A percentile compares a stretch with the other conserved stretches of the same genome.
These are phyloP conservation scores for Aspergillus novofumigatus DNA, from an alignment of 2,329 filamentous ascomycete species.

Conservation along the genomic window DNA sequence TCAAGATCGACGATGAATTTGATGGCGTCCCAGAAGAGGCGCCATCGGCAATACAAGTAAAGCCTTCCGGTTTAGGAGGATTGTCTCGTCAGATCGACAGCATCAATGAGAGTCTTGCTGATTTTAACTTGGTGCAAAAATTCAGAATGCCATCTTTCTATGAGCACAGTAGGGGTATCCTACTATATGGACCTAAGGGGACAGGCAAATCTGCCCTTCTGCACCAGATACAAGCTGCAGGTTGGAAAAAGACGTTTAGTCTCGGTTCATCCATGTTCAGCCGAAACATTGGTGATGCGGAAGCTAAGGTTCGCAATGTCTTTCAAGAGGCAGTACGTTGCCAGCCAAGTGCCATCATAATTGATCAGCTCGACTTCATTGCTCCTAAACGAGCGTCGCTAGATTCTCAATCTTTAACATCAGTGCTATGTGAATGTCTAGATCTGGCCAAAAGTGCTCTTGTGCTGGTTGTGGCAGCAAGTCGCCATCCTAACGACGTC, in stretches of 20 bases:
- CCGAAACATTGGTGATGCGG: slow-evolving; percentile 39
- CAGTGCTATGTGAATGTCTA: slow-evolving; percentile 39
- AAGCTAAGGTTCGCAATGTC: slow-evolving; percentile 58
- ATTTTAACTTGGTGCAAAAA: slow-evolving; percentile 44
- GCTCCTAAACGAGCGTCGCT: slow-evolving; percentile 56
- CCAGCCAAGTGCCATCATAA: slow-evolving; percentile 72
- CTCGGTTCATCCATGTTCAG: slow-evolving; percentile 32
- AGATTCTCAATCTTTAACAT: slow-evolving; percentile 34
- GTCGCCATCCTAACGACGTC: slow-evolving; percentile 68
- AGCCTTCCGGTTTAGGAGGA: slow-evolving; percentile 58
- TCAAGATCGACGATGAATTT: slow-evolving; percentile 28
- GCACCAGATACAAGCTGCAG: slow-evolving; percentile 59
- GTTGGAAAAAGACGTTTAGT: slow-evolving; percentile 66
- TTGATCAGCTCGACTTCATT: slow-evolving; percentile 72
- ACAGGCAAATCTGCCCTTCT: slow-evolving; percentile 81
- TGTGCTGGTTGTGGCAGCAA: slow-evolving; percentile 71
- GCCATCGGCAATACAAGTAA: slow-evolving; percentile 26
- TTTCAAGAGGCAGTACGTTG: slow-evolving; percentile 66
- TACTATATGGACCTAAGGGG: slow-evolving; percentile 76
- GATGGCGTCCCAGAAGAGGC: slow-evolving; percentile 12
- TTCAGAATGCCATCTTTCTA: slow-evolving; percentile 40
- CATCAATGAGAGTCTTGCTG: slow-evolving; percentile 63
- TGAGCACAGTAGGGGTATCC: slow-evolving; percentile 53
- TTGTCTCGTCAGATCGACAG: slow-evolving; percentile 59
- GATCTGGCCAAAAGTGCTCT: slow-evolving; percentile 43